Percentiles rank a stretch among this genome's conserved stretches.
Conservation (phyloP, 306 rosid species). For the Comarum palustre region DNA sequence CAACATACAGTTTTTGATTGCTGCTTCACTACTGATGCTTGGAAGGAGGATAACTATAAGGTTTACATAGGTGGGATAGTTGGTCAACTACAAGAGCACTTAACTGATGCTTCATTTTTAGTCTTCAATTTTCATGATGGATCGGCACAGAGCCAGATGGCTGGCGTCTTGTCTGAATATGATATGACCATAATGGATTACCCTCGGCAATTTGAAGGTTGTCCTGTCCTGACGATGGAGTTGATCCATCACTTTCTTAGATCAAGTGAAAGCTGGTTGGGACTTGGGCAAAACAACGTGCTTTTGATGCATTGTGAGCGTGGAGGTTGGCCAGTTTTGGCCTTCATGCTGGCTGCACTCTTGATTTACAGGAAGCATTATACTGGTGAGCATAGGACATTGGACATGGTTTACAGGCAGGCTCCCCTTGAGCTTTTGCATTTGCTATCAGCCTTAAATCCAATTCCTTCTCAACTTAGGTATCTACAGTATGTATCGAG, state of each 20-base stretch:
- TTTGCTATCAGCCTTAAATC: constrained; percentile 64
- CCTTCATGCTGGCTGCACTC: constrained; percentile 84
- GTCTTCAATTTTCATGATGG: constrained; percentile 82
- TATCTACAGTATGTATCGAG: constrained; percentile 79
- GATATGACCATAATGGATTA: constrained; percentile 93
- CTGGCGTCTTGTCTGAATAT: constrained; percentile 56
- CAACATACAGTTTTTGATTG: constrained; percentile 68
- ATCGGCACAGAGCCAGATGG: constrained; percentile 46
- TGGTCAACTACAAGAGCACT: constrained; percentile 55
- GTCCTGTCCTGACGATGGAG: constrained; percentile 77
- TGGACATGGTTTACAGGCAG: constrained; percentile 88
- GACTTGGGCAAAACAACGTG: constrained; percentile 73
- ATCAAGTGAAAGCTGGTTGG: constrained; percentile 92
- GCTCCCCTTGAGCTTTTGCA: constrained; percentile 83
- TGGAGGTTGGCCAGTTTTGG: constrained; percentile 93
- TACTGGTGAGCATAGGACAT: constrained; percentile 76
- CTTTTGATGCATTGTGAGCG: constrained; percentile 88
- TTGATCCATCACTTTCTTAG: constrained; percentile 79
- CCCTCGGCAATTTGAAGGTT: constrained; percentile 81
- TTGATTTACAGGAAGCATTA: constrained; percentile 67
- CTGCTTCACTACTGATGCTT: constrained; percentile 78
- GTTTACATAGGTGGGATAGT: constrained; percentile 57
- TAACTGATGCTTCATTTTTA: constrained; percentile 64
- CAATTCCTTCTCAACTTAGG: constrained; percentile 84
- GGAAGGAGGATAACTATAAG: constrained; percentile 69